Evolutionary conservation across 345 rosid genomes (phyloP).

Genomic region (rapeseed (Brassica napus)): Da-Ae NC_063437.1:840001-840500

Average conservation of each 20-base stretch:
- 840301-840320: slow-evolving; percentile 75
- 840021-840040: slow-evolving; percentile 18
- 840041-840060: slow-evolving; percentile 10
- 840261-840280: slow-evolving; percentile 77
- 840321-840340: slow-evolving; percentile 85
- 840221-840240: slow-evolving; percentile 96
- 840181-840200: slow-evolving; percentile 82
- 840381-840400: slow-evolving; percentile 75
- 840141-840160: slow-evolving; percentile 79
- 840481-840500: slow-evolving; percentile 14
- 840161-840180: slow-evolving; percentile 91
- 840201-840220: slow-evolving; percentile 86
- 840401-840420: slow-evolving; percentile 72
- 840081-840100: background rate
- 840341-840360: slow-evolving; percentile 95
- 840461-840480: slow-evolving; percentile 5
- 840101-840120: background rate
- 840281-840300: slow-evolving; percentile 78
- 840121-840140: background rate
- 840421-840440: slow-evolving; percentile 43
- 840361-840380: slow-evolving; percentile 96
- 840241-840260: slow-evolving; percentile 88
- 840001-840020: slow-evolving; percentile 3
- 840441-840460: slow-evolving; percentile 23
- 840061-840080: slow-evolving; percentile 16